Base-by-base conservation (phyloP, 192 early-diverging fungal species). In the Mortierella hygrophila region DNA sequence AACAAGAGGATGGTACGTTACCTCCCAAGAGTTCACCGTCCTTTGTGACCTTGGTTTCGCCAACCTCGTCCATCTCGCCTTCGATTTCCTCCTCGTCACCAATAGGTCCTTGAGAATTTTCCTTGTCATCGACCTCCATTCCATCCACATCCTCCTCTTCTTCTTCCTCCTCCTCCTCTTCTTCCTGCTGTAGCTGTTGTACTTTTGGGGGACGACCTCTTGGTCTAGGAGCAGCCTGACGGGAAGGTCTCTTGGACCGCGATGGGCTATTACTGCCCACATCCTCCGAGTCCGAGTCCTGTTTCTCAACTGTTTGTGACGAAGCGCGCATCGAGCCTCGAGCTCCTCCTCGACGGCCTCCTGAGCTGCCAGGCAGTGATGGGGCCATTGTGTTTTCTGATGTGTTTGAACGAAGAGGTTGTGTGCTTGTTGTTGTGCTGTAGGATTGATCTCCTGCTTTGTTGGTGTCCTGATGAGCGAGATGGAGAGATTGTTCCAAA, bases 21-120 rank as follows among this genome's bases (percentile, higher is more conserved):
- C 93, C 96, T 89, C 92, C 93, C 76, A 91, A 89, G 13, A 97
- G 81, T 42, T 95, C 89, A 9, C 95, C 96, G 84, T 97, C 91
- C 75, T 92, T 91, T 60, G 93, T 93, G 18, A 96, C 89, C 78
- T 97, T 98, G 47, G 83, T 78, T 77, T 95, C 95, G 47, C 94
- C 96, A 6, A 83, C 89, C 73, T 93, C 90, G 63, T 91, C 91
- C 29, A 81, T 57, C 44, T 87, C 85, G 49, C 90, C 88, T 72
- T 87, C 87, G 44, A 75, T 79, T 37, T 90, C 90, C 74, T 83
- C 83, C 44, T 54, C 38, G 21, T 70, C 79, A 0, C 37, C 78
- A 41, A 26, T n/a, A 11, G 77, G 77, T 46, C 41, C 78, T 21
- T 63, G 40, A 47, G 93, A 88, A 65, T 74, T 72, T 18, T 54